phyloP scores from a whole-genome alignment of 1,284 basidiomycete species.

The Coniophora puteana region DNA sequence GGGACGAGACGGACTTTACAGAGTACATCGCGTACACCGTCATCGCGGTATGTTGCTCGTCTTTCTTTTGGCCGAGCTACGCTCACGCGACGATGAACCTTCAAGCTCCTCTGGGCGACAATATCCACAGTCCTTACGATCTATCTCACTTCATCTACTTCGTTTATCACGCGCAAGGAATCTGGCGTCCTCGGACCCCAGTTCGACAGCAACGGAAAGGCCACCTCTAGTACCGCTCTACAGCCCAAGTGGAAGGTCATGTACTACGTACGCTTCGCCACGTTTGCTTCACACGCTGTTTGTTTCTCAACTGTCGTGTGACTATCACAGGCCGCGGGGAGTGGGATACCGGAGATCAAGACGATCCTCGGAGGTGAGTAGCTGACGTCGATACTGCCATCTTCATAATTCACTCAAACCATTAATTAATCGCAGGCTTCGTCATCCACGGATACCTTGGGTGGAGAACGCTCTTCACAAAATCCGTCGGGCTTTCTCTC shows the following conservation, averaged over 20 bases:
- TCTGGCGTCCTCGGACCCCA: slow-evolving; percentile 64
- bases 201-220: slow-evolving; percentile 31
- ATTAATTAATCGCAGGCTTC: slow-evolving; percentile 59
- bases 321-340: slow-evolving; percentile 75
- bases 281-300: slow-evolving; percentile 3
- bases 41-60: slow-evolving; percentile 63
- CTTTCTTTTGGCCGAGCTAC: slow-evolving; percentile 6
- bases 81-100: slow-evolving; percentile 1
- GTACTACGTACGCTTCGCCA: slow-evolving; percentile 65
- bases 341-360: slow-evolving; percentile 97
- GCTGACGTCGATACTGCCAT: slow-evolving; percentile 4
- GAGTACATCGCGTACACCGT: slow-evolving; percentile 74
- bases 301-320: slow-evolving; percentile 14
- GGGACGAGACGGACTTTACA: slow-evolving; percentile 37
- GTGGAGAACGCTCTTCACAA: slow-evolving; percentile 86
- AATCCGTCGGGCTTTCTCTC: slow-evolving; percentile 84
- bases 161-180: slow-evolving; percentile 86
- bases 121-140: slow-evolving; percentile 80
- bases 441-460: slow-evolving; percentile 98
- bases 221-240: slow-evolving; percentile 18
- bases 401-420: background rate
- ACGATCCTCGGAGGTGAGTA: slow-evolving; percentile 83
- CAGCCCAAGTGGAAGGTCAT: slow-evolving; percentile 62
- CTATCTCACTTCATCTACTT: slow-evolving; percentile 82
- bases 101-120: slow-evolving; percentile 70